A percentile compares a stretch with the other conserved stretches of the same genome.
Evolutionary conservation across 208 protist species (phyloP).

Genomic region (Trypanosoma grayi): DNA sequence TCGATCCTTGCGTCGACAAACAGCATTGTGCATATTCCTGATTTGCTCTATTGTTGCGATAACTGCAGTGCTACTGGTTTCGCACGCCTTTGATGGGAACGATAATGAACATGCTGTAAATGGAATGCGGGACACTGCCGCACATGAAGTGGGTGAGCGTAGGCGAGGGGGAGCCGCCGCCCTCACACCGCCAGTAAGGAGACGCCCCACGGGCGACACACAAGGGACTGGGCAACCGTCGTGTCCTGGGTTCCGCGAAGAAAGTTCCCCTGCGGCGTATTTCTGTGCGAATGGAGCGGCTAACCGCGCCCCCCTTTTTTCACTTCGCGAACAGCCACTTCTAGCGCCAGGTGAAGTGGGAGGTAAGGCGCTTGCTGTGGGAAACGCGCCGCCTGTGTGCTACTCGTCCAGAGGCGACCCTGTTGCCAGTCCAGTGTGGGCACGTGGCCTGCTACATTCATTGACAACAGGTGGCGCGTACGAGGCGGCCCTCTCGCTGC

Average conservation of each 20-base stretch:
- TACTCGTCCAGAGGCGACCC: constrained; percentile 1
- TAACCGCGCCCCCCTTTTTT: constrained; percentile 8
- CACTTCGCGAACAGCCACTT: constrained; percentile 2
- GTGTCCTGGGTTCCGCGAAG: constrained; percentile 7
- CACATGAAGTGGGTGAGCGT: no score
- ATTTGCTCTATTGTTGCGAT: background rate
- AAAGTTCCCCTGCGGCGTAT: background rate
- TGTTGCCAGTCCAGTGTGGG: constrained; percentile 1
- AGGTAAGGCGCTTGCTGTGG: background rate
- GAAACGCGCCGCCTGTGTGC: background rate
- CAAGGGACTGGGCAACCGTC: background rate
- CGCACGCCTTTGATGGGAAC: background rate
- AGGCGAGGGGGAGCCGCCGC: background rate
- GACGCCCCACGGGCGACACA: background rate
- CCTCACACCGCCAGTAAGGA: background rate
- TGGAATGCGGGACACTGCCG: no score
- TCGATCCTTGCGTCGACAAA: background rate
- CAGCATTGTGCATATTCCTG: background rate
- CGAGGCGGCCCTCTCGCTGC: background rate
- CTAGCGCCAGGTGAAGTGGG: background rate
- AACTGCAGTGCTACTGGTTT: background rate
- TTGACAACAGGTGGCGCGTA: background rate
- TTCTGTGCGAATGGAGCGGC: constrained; percentile 13
- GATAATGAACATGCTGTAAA: no score
- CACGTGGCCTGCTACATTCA: background rate